Evolutionary conservation across 208 protist genomes (phyloP).

Genomic region (Wallacemonas sp.): DNA sequence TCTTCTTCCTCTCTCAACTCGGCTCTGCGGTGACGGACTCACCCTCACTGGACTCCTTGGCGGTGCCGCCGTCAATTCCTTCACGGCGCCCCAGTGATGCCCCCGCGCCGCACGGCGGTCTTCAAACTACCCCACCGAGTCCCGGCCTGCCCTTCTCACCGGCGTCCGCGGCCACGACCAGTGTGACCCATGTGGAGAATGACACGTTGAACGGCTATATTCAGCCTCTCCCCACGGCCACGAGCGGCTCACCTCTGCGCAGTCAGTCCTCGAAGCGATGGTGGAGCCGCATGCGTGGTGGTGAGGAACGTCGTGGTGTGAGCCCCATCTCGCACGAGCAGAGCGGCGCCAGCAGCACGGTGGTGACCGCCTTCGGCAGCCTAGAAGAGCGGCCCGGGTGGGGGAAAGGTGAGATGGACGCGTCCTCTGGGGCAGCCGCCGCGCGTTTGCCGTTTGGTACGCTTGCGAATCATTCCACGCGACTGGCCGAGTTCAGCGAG

Average conservation of each 20-base stretch:
- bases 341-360: background rate
- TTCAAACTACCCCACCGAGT: constrained; percentile 4
- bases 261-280: background rate
- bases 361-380: background rate
- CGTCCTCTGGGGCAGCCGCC: too few relatives aligned
- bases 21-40: background rate
- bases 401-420: background rate
- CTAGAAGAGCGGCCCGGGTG: background rate
- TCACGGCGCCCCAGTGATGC: too few relatives aligned
- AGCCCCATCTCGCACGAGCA: background rate
- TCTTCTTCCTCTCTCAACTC: background rate
- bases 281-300: background rate
- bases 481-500: constrained; percentile 9
- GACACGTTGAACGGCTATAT: too few relatives aligned
- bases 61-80: background rate
- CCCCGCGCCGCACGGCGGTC: background rate
- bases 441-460: background rate
- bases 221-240: background rate
- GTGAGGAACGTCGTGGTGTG: background rate
- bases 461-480: background rate
- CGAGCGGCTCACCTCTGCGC: background rate
- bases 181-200: background rate
- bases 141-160: background rate
- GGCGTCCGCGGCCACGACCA: background rate
- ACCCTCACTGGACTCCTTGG: background rate